A percentile compares a stretch with the other conserved stretches of the same genome.
Evolutionary conservation across 2,329 filamentous ascomycete genomes (phyloP).

Genomic region (Dactylella cylindrospora): DNA sequence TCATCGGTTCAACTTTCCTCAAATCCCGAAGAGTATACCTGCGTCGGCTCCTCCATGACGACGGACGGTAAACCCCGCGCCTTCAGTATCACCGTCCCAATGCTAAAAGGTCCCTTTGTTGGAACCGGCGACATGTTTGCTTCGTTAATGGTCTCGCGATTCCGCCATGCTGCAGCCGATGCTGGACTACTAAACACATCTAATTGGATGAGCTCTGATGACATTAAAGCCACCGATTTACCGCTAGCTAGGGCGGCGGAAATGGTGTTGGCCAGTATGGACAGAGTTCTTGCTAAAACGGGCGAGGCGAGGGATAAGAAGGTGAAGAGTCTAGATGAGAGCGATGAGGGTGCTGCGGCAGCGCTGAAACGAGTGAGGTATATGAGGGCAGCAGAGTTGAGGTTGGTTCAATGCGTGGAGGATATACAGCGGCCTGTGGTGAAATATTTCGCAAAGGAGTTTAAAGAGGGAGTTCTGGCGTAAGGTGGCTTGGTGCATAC

Average conservation of each 20-base stretch:
- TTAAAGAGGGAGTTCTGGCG: conserved; percentile 10
- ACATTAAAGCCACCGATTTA: conserved; percentile 67
- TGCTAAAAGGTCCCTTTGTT: conserved; percentile 89
- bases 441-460: conserved; percentile 29
- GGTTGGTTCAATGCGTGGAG: conserved; percentile 61
- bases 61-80: conserved; percentile 69
- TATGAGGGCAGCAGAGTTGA: conserved; percentile 86
- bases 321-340: conserved; percentile 54
- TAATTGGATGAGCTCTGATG: conserved; percentile 77
- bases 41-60: conserved; percentile 74
- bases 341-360: conserved; percentile 54
- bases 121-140: conserved; percentile 99
- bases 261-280: conserved; percentile 90
- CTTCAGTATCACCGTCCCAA: conserved; percentile 83
- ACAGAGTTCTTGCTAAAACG: conserved; percentile 72
- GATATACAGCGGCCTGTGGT: conserved; percentile 45
- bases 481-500: too few species aligned
- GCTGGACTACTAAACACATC: conserved; percentile 57
- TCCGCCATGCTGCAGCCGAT: conserved; percentile 63
- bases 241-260: conserved; percentile 81
- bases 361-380: conserved; percentile 63
- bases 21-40: conserved; percentile 61
- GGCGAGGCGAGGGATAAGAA: conserved; percentile 64
- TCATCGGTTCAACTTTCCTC: conserved; percentile 73
- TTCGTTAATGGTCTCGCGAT: conserved; percentile 79